Evolutionary conservation across 2,329 filamentous ascomycete species (phyloP), one percentile per base, ranked within the genome.

Genomic region (Aspergillus clavatus): DNA sequence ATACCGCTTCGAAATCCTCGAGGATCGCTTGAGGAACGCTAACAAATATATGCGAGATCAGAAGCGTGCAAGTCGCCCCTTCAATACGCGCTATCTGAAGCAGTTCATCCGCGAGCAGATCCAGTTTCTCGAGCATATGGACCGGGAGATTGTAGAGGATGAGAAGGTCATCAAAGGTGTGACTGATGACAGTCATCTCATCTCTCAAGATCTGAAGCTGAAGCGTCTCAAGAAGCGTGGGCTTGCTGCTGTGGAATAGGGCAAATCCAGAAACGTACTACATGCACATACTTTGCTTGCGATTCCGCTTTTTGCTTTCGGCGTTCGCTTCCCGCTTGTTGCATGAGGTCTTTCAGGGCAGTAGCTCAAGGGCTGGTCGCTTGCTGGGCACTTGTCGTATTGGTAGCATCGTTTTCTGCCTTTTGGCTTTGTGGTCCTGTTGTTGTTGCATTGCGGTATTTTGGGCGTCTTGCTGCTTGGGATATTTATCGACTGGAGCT

Each of bases 1-100:
- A 54, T 86, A 85, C 60, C 76, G 82, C 2, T 72, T 84, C 4
- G 76, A 82, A 53, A 81, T 83, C 12, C 66, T 84, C 12, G 76
- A 82, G 58, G 78, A 83, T 58, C 75, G 81, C 1, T 63, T 80
- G 46, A 54, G 54, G 8, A 47, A 51, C 19, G 52, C 52, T 40
- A 54, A 54, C 21, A 47, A 49, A 45, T 46, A 55, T 45, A 57
- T 56, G 46, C 58, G 55, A 38, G 65, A 67, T 31, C 56, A 56
- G 38, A 65, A 64, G 50, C 55, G 58, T 23, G 61, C 64, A 8
- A 53, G 46, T 39, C 58, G 65, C 18, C 48, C 48, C 6, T 68
- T 68, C 40, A 56, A 65, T 42, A 67, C 64, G 26, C 38, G 45
- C 19, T 51, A 47, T 19, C 43, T 54, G 28, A 58, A 61, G 43